These are phyloP conservation scores for Mycena venus DNA, from an alignment of 768 basidiomycete species.

Conservation along the genomic window DNA sequence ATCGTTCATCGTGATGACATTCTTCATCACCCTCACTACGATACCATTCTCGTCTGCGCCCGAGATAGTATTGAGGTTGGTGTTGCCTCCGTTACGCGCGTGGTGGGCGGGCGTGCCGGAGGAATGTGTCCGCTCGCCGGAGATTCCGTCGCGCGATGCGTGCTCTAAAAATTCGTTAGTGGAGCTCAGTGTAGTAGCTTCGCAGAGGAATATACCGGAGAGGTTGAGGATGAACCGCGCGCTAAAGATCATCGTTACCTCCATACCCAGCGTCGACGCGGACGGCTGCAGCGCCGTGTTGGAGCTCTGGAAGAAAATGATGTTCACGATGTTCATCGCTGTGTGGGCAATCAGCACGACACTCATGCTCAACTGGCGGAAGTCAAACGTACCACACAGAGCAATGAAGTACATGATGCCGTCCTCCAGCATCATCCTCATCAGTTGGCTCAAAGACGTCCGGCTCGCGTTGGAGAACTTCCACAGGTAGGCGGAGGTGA, in stretches of 20 bases:
- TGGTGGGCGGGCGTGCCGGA: background rate
- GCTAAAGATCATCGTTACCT: background rate
- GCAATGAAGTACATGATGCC: background rate
- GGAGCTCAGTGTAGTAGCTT: background rate
- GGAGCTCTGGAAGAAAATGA: background rate
- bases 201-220: background rate
- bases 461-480: background rate
- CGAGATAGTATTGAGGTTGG: no score
- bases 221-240: no score
- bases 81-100: no score
- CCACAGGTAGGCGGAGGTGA: background rate
- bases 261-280: background rate
- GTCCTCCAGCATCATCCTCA: background rate
- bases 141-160: background rate
- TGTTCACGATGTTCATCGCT: background rate
- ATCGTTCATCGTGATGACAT: no score
- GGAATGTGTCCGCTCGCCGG: background rate
- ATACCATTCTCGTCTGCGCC: no score
- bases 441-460: background rate
- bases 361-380: no score
- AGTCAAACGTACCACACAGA: background rate
- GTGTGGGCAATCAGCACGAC: background rate
- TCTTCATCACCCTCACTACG: no score
- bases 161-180: background rate
- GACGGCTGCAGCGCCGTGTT: background rate